Evolutionary conservation across 1,139 yeast species (phyloP).

Genomic region (Lodderomyces orthopsilosis): DNA sequence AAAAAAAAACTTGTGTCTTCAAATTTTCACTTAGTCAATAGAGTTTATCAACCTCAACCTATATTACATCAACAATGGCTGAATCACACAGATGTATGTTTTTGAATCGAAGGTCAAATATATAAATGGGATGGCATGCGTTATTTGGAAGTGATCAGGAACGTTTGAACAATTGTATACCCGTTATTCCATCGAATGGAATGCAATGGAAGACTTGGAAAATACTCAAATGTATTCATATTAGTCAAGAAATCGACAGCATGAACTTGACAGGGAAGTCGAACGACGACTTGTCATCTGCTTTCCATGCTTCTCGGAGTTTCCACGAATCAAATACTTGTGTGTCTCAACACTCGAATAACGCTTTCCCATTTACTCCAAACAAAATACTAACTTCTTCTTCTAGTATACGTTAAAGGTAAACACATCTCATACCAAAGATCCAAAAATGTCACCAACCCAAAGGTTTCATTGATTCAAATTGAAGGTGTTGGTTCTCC

Average conservation of each 20-base stretch:
- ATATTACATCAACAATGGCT: slow-evolving; percentile 57
- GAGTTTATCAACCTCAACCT: slow-evolving; percentile 1
- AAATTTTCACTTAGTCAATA: slow-evolving; percentile 5
- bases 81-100: slow-evolving; percentile 95
- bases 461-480: slow-evolving; percentile 94
- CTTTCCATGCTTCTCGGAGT: too few relatives aligned
- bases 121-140: not conserved
- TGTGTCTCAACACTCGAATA: too few relatives aligned
- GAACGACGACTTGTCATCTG: too few relatives aligned
- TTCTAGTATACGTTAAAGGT: slow-evolving; percentile 97
- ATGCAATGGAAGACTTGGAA: not conserved
- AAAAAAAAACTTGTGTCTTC: slow-evolving; percentile 3
- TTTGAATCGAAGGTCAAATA: not conserved
- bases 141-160: not conserved
- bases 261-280: too few relatives aligned
- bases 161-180: not conserved
- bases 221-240: too few relatives aligned
- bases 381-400: slow-evolving; percentile 39
- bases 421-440: slow-evolving; percentile 99
- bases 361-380: too few relatives aligned
- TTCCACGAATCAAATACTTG: too few relatives aligned
- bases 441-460: slow-evolving; percentile 98
- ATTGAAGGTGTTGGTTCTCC: slow-evolving; percentile 92
- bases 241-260: too few relatives aligned
- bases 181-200: not conserved